phyloP scores from a whole-genome alignment of 2,329 filamentous ascomycete genomes.

The Arthrobotrys iridis region DNA sequence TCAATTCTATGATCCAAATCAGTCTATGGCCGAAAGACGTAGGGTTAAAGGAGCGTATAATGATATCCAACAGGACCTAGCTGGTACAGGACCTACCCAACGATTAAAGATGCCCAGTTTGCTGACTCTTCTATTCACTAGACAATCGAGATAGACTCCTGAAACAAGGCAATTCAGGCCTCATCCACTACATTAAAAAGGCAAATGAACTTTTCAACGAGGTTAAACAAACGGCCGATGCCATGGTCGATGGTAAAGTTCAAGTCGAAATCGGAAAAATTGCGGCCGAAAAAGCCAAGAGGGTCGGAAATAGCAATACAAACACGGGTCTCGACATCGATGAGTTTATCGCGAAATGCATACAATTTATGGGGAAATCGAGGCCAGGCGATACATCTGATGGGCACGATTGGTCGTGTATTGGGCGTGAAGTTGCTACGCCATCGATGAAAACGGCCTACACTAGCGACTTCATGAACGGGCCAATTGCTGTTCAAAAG shows the following conservation, averaged over 20 bases:
- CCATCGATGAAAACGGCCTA: constrained; percentile 67
- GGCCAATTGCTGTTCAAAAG: constrained; percentile 88
- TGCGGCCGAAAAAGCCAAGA: constrained; percentile 43
- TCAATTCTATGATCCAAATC: constrained; percentile 51
- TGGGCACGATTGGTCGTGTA: constrained; percentile 81
- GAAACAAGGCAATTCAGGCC: constrained; percentile 35
- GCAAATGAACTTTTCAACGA: constrained; percentile 33
- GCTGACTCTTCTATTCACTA: constrained; percentile 12
- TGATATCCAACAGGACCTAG: constrained; percentile 35
- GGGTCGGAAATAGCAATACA: constrained; percentile 38
- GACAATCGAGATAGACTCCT: constrained; percentile 30
- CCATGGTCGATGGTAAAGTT: constrained; percentile 45
- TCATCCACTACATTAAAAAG: constrained; percentile 41
- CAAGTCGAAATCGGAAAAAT: constrained; percentile 49
- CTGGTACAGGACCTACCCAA: constrained; percentile 16
- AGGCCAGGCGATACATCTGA: constrained; percentile 70
- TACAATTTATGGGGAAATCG: constrained; percentile 85
- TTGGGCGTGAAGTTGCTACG: constrained; percentile 68
- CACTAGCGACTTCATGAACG: constrained; percentile 84
- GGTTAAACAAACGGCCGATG: constrained; percentile 50
- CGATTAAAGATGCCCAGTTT: neutral
- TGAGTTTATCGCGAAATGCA: constrained; percentile 53
- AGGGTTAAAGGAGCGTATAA: constrained; percentile 42
- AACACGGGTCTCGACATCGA: constrained; percentile 57
- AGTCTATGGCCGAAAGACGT: constrained; percentile 46